Evolutionary conservation across 352 stramenopile genomes (phyloP), one percentile per base, ranked within the genome.

Genomic region (Aphanomyces stellatus): DNA sequence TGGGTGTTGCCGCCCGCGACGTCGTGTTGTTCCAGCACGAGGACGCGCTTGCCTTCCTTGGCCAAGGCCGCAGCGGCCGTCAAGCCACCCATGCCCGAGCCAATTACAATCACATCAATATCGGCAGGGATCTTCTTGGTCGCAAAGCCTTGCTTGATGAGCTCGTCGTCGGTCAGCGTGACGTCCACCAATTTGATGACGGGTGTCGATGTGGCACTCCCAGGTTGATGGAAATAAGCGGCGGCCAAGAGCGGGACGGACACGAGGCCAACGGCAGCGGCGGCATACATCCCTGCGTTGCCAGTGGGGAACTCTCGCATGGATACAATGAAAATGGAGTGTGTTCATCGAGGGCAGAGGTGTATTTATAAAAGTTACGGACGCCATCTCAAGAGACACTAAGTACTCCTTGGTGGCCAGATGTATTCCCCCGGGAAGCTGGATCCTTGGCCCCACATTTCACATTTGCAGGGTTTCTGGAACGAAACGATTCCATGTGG

Each of bases 21-120:
- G 68, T 81, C 65, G 35, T 83, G 76, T 62, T 83, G 76, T 48
- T 83, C 76, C 15, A 83, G 62, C 2, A 83, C 67, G 13, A 80
- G 37, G 8, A 80, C 72, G 53, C 62, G 69, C 15, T 73, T 67
- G 24, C 75, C 64, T 51, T 71, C 61, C 51, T 82, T 72, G 25
- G 72, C 69, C 43, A 83, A 61, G 27, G 77, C 51, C 28, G 73
- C 51, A 2, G 76, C 76, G 0, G 62, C 68, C 17, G 69, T 65
- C 19, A 83, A 49, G 2, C 62, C 62, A 7, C 76, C 76, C 30
- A 83, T 83, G 33, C 76, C 76, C 41, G 53, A 74, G 0, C 75
- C 76, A n/a, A 83, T 79, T 17, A 85, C 67, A 27, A 83, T 72
- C 2, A 61, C 37, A 51, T 83, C 76, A 5, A 82, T 51, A 27